phyloP scores from a whole-genome alignment of 768 basidiomycete genomes.

The Tricholoma saponaceum region DNA sequence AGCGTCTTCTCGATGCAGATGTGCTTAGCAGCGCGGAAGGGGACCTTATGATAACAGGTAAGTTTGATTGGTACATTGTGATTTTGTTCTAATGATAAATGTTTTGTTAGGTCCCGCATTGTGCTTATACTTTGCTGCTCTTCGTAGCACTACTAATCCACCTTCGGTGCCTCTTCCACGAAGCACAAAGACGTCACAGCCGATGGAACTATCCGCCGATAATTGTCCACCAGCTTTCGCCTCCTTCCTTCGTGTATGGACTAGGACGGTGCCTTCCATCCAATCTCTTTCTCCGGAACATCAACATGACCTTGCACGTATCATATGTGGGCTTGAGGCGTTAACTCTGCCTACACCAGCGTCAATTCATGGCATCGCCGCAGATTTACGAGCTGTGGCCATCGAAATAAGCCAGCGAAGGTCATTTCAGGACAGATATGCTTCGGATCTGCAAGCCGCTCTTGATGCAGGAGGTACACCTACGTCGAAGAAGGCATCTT shows the following conservation, averaged over 20 bases:
- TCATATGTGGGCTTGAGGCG: constrained; percentile 65
- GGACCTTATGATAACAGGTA: constrained; percentile 85
- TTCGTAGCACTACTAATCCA: constrained; percentile 69
- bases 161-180: constrained; percentile 80
- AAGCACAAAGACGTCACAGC: constrained; percentile 37
- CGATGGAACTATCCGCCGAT: constrained; percentile 53
- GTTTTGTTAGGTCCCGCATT: constrained; percentile 63
- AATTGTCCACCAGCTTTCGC: constrained; percentile 73
- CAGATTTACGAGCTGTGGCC: constrained; percentile 79
- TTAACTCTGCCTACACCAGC: constrained; percentile 37
- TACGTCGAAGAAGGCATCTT: constrained; percentile 48
- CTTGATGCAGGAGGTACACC: constrained; percentile 56
- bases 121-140: constrained; percentile 80
- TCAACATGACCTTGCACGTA: constrained; percentile 79
- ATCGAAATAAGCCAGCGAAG: constrained; percentile 85
- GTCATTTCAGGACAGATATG: constrained; percentile 80
- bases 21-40: constrained; percentile 73
- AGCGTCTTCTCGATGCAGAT: constrained; percentile 68
- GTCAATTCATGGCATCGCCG: constrained; percentile 58
- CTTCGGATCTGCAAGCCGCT: constrained; percentile 70
- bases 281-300: constrained; percentile 57
- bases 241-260: constrained; percentile 73
- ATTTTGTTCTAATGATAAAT: neutral
- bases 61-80: constrained; percentile 11
- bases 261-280: constrained; percentile 57